Base-by-base conservation (phyloP, 1,139 yeast species). In the Meyerozyma guilliermondii region DNA sequence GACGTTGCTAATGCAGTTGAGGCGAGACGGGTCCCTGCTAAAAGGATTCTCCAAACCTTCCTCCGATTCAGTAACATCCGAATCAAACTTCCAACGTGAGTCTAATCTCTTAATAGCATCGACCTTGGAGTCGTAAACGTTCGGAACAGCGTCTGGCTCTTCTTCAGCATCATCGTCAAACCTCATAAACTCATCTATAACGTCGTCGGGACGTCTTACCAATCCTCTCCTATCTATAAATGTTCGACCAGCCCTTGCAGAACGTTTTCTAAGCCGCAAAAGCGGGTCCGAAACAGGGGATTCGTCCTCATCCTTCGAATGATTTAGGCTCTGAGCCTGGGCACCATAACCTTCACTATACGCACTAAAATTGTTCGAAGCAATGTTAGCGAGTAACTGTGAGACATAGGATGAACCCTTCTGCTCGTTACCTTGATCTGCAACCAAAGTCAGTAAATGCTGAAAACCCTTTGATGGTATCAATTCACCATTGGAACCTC, bases 1-100 rank as follows among this genome's bases (percentile, higher is more conserved):
- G 43, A 83, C 94, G 44, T 84, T 86, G 17, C 91, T 80, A 40
- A 89, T 87, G 49, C 87, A 85, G 56, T 89, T 91, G 53, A 89
- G 71, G 45, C 79, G 74, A 0, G 82, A 76, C 1, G 83, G 83
- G 56, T 78, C 82, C 43, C 91, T 75, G 47, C 84, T 75, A 49
- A 83, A 76, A 41, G 83, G 83, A 41, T 71, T 71, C 49, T 63
- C 58, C 23, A 68, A 54, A 31, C 81, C 83, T 46, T 65, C 67
- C 30, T 73, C 72, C 47, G 65, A 66, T 41, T 68, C 74, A 5
- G 75, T 65, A 36, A 71, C 58, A 50, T 88, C 95, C 38, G 76
- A 68, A 58, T 89, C 96, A 60, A 81, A 87, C 60, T 72, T 76
- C 86, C 88, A 88, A 47, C 83, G 77, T 34, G 91, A 87, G 42